Conservation (phyloP, 2,329 filamentous ascomycete genomes). For the Blastomyces gilchristii region DNA sequence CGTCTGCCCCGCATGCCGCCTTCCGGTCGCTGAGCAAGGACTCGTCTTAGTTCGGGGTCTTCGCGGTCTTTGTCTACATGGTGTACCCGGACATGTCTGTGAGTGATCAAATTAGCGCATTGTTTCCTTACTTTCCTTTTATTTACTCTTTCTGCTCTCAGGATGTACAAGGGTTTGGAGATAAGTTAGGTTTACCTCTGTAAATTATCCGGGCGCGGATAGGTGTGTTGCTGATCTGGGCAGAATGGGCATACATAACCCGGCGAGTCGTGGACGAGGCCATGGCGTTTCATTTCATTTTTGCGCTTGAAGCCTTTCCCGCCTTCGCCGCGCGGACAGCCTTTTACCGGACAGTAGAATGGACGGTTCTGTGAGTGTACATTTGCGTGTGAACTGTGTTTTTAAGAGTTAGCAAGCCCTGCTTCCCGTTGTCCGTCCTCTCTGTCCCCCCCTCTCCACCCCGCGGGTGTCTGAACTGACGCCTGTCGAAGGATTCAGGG, state of each 20-base stretch:
- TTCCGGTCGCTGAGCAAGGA: slow-evolving; percentile 75
- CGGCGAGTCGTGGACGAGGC: slow-evolving; percentile 84
- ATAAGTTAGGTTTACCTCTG: slow-evolving; percentile 54
- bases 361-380: slow-evolving; percentile 55
- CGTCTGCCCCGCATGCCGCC: slow-evolving; percentile 72
- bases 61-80: slow-evolving; percentile 85
- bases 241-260: slow-evolving; percentile 97
- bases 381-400: slow-evolving; percentile 42
- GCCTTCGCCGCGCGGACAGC: slow-evolving; percentile 49
- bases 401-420: slow-evolving; percentile 9
- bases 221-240: slow-evolving; percentile 84
- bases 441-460: not conserved
- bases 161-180: not conserved
- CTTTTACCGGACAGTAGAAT: slow-evolving; percentile 51
- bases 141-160: not conserved
- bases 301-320: slow-evolving; percentile 59
- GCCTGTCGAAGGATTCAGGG: no score
- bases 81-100: slow-evolving; percentile 82
- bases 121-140: no score
- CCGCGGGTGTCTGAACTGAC: no score
- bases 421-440: not conserved
- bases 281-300: slow-evolving; percentile 64
- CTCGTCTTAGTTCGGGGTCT: slow-evolving; percentile 67
- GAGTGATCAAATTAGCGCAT: not conserved
- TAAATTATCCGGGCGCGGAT: slow-evolving; percentile 89